These are phyloP conservation scores for Coemansia biformis DNA, from an alignment of 192 early-diverging fungal genomes.

Conservation along the genomic window DNA sequence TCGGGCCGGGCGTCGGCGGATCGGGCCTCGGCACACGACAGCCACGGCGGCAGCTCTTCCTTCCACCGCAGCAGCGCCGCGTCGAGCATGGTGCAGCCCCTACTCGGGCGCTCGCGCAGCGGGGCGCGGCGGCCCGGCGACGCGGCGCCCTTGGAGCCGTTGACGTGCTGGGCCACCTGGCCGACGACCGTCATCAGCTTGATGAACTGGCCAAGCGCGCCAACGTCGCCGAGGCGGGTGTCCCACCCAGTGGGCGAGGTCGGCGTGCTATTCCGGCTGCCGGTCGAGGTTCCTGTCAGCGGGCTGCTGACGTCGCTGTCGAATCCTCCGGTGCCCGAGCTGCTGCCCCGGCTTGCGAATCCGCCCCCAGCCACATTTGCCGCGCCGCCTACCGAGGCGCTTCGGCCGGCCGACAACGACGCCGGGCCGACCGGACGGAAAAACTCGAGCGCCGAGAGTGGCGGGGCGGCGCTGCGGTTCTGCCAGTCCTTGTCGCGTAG, in stretches of 20 bases:
- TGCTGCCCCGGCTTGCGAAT: not conserved
- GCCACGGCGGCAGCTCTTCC: conserved; percentile 37
- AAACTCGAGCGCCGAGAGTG: conserved; percentile 39
- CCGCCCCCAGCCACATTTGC: no score
- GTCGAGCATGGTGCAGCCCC: conserved; percentile 20
- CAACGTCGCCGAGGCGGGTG: conserved; percentile 18
- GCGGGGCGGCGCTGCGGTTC: conserved; percentile 16
- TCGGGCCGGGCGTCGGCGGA: conserved; percentile 21
- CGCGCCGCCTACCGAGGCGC: not conserved
- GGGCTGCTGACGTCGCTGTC: conserved; percentile 18
- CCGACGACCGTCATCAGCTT: conserved; percentile 49
- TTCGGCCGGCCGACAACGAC: not conserved
- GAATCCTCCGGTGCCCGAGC: not conserved
- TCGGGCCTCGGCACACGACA: conserved; percentile 24
- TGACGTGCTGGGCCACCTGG: conserved; percentile 47
- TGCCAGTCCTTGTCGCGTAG: conserved; percentile 43
- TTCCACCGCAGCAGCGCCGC: conserved; percentile 44
- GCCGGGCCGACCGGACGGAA: conserved; percentile 19
- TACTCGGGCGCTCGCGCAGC: conserved; percentile 10
- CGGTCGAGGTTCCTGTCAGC: conserved; percentile 1
- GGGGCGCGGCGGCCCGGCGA: not conserved
- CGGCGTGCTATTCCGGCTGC: conserved; percentile 20
- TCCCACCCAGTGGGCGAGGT: conserved; percentile 21
- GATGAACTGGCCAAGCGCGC: conserved; percentile 39
- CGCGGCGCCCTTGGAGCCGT: conserved; percentile 12